phyloP scores from a whole-genome alignment of 2,329 filamentous ascomycete genomes.

The Colletotrichum camelliae region DNA sequence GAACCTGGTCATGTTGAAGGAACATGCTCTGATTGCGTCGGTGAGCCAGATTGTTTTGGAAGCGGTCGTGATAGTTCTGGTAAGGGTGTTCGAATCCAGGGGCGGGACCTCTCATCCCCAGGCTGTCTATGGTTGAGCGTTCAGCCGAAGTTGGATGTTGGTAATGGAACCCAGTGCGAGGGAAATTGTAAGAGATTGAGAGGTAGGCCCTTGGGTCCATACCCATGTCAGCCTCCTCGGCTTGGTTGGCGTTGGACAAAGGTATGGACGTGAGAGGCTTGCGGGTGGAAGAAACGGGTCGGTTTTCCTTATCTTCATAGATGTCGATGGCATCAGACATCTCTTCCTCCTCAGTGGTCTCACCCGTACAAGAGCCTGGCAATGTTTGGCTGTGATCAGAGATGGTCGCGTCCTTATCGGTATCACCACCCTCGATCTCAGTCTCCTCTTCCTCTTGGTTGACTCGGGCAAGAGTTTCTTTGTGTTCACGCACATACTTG shows the following conservation, averaged over 20 bases:
- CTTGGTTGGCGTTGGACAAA: neutral
- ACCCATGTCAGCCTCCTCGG: neutral
- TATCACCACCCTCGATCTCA: neutral
- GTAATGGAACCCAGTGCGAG: neutral
- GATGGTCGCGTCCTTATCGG: neutral
- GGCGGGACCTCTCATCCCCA: neutral
- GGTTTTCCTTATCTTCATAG: neutral
- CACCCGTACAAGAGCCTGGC: neutral
- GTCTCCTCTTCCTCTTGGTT: neutral
- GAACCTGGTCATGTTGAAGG: neutral
- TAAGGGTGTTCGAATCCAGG: neutral
- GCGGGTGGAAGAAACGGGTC: neutral
- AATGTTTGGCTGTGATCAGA: neutral
- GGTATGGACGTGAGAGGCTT: neutral
- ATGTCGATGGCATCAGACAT: neutral
- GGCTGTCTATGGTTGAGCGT: neutral
- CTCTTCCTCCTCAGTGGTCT: neutral
- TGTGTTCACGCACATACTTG: constrained; percentile 39
- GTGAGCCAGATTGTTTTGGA: neutral
- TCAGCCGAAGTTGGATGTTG: neutral
- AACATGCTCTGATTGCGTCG: neutral
- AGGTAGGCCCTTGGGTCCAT: neutral
- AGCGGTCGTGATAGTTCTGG: neutral
- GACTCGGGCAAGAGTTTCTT: constrained; percentile 9
- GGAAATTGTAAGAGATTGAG: neutral